Conservation (phyloP, 2,329 filamentous ascomycete genomes). For the Apiospora marii region DNA sequence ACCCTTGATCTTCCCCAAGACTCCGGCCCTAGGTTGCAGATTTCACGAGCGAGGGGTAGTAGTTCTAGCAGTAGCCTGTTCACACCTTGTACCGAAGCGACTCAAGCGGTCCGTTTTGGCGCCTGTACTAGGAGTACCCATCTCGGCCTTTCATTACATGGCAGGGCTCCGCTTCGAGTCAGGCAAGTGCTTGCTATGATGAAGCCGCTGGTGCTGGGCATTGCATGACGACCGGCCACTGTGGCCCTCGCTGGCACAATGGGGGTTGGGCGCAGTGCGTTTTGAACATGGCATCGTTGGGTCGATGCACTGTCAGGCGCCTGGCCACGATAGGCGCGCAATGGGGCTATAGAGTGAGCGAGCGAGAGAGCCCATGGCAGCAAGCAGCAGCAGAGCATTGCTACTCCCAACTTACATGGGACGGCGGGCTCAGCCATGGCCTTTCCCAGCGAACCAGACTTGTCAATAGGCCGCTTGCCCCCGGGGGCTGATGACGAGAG, state of each 20-base stretch:
- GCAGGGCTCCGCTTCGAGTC: conserved; percentile 30
- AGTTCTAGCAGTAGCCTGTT: conserved; percentile 31
- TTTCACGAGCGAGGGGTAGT: conserved; percentile 32
- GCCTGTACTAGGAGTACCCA: conserved; percentile 25
- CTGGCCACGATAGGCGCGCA: conserved; percentile 10
- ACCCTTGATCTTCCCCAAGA: conserved; percentile 29
- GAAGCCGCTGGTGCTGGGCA: conserved; percentile 17
- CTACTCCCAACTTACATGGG: conserved; percentile 16
- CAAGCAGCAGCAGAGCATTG: conserved; percentile 5
- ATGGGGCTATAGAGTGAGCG: neutral
- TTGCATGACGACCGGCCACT: conserved; percentile 21
- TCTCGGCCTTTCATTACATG: conserved; percentile 27
- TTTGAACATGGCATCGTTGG: conserved; percentile 21
- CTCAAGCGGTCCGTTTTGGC: conserved; percentile 31
- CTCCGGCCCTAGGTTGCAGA: conserved; percentile 31
- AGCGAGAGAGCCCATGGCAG: neutral
- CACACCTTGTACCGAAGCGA: conserved; percentile 29
- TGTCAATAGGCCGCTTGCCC: neutral
- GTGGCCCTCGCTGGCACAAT: conserved; percentile 1
- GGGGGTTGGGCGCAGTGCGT: conserved; percentile 19
- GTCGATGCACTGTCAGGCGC: conserved; percentile 14
- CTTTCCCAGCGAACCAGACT: conserved; percentile 5
- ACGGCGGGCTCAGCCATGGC: conserved; percentile 16
- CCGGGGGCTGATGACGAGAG: conserved; percentile 12
- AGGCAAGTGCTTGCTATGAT: conserved; percentile 29